Evolutionary conservation across 2,329 filamentous ascomycete species (phyloP).

Genomic region (Colletotrichum echinochloae): DNA sequence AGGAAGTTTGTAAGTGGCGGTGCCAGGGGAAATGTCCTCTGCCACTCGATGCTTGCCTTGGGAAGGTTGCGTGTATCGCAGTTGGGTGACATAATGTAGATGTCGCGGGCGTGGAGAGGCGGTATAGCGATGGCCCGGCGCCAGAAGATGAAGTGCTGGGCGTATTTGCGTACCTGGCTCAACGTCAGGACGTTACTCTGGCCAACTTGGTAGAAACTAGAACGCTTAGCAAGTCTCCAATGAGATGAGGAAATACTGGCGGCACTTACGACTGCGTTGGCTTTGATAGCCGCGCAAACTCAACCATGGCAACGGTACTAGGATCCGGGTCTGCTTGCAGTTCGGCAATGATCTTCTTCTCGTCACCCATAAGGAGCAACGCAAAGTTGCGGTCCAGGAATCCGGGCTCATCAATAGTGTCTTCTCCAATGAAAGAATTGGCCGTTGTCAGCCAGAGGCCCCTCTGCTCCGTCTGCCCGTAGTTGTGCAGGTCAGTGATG

Average conservation of each 20-base stretch:
- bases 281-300: slow-evolving; percentile 82
- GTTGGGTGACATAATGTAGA: slow-evolving; percentile 92
- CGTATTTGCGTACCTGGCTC: slow-evolving; percentile 85
- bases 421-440: slow-evolving; percentile 78
- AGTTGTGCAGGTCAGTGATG: slow-evolving; percentile 77
- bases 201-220: slow-evolving; percentile 75
- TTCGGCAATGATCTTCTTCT: slow-evolving; percentile 77
- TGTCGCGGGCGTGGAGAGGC: slow-evolving; percentile 88
- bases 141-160: slow-evolving; percentile 96
- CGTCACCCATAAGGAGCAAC: slow-evolving; percentile 85
- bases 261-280: slow-evolving; percentile 70
- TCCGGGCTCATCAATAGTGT: slow-evolving; percentile 73
- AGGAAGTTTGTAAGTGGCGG: slow-evolving; percentile 89
- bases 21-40: slow-evolving; percentile 82
- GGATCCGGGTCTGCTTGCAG: slow-evolving; percentile 83
- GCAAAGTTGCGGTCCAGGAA: slow-evolving; percentile 89
- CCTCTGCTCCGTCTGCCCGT: slow-evolving; percentile 75
- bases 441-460: slow-evolving; percentile 91
- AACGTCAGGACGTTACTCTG: slow-evolving; percentile 79
- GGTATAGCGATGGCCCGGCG: slow-evolving; percentile 91
- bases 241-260: no score
- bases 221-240: background rate
- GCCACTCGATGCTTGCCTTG: slow-evolving; percentile 77
- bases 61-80: slow-evolving; percentile 81
- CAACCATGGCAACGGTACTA: slow-evolving; percentile 80